A percentile compares a stretch with the other conserved stretches of the same genome.
Conservation (phyloP, 805 yeast genomes). For the Saccharomycopsis selenospora region DNA sequence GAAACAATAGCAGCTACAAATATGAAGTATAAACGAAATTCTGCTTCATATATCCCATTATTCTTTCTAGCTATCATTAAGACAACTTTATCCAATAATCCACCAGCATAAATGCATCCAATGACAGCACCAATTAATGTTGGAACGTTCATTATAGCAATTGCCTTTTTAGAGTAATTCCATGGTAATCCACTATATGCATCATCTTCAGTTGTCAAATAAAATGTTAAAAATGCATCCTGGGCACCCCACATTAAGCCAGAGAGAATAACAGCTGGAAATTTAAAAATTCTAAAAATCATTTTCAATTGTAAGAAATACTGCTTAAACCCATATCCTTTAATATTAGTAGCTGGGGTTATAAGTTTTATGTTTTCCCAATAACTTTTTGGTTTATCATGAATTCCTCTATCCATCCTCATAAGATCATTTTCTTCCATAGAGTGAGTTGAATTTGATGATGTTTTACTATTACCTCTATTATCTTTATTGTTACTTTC, state of each 20-base stretch:
- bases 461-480: too few relatives aligned
- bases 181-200: conserved; percentile 59
- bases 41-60: conserved; percentile 58
- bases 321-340: conserved; percentile 61
- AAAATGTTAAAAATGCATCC: conserved; percentile 69
- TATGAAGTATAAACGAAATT: conserved; percentile 52
- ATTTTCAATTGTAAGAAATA: conserved; percentile 44
- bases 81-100: conserved; percentile 51
- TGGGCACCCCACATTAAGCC: conserved; percentile 76
- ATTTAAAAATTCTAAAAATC: conserved; percentile 49
- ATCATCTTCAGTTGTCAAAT: conserved; percentile 66
- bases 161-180: conserved; percentile 56
- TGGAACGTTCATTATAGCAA: conserved; percentile 72
- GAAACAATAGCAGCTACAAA: conserved; percentile 49
- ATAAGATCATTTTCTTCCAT: too few relatives aligned
- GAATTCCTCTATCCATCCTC: conserved; percentile 32
- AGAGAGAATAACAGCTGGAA: conserved; percentile 58
- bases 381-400: conserved; percentile 37
- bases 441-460: too few relatives aligned
- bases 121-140: conserved; percentile 57
- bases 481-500: too few relatives aligned
- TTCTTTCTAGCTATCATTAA: conserved; percentile 53
- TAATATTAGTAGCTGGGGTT: conserved; percentile 51
- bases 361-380: conserved; percentile 41
- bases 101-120: conserved; percentile 62